Conservation (phyloP, 2,329 filamentous ascomycete genomes). For the Zasmidium cellare region DNA sequence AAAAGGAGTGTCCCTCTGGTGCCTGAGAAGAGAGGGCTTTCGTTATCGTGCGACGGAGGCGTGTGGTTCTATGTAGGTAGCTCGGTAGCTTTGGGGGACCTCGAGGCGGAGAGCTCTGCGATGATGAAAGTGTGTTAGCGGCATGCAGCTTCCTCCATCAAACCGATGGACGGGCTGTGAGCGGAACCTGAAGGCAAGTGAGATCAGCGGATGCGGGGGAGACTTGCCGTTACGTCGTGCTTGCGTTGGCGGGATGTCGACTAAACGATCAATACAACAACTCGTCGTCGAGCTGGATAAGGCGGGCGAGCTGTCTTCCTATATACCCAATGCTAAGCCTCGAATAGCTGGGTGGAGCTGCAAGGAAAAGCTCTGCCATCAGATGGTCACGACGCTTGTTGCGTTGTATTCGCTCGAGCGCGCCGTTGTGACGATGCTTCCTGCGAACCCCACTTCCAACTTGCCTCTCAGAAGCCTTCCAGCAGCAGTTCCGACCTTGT, state of each 20-base stretch:
- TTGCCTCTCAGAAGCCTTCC: too few relatives aligned
- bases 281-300: background rate
- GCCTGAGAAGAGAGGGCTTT: background rate
- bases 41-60: background rate
- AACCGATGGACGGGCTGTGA: constrained; percentile 5
- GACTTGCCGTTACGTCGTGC: constrained; percentile 2
- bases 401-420: background rate
- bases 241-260: background rate
- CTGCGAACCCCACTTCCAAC: background rate
- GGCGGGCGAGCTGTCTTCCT: constrained; percentile 1
- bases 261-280: background rate
- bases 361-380: constrained; percentile 1
- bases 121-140: constrained; percentile 13
- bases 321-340: background rate
- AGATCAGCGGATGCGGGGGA: constrained; percentile 6
- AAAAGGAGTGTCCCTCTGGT: constrained; percentile 20
- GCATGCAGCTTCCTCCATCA: constrained; percentile 4
- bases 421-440: background rate
- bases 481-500: too few relatives aligned
- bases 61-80: constrained; percentile 7
- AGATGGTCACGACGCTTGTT: background rate
- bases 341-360: background rate
- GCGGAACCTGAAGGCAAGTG: background rate
- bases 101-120: constrained; percentile 8
- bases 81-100: constrained; percentile 8